Conservation (phyloP, 1,284 basidiomycete genomes). For the Ceratobasidium sp. region DNA sequence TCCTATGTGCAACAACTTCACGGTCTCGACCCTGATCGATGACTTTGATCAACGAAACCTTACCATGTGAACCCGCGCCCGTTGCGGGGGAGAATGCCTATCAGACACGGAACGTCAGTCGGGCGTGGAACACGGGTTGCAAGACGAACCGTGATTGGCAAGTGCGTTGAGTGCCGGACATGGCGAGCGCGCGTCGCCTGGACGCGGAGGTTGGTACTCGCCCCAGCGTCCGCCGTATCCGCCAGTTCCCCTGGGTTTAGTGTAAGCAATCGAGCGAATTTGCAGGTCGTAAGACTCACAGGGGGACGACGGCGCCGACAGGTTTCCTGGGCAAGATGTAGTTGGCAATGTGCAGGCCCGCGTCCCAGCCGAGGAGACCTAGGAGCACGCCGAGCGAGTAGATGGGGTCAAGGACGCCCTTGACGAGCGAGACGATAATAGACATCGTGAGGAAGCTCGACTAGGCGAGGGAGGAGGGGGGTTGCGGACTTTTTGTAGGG, state of each 20-base stretch:
- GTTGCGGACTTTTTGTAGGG: slow-evolving; percentile 17
- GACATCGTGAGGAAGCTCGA: slow-evolving; percentile 12
- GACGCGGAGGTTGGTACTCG: slow-evolving; percentile 33
- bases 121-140: not conserved
- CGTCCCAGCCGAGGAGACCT: slow-evolving; percentile 41
- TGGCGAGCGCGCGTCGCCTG: slow-evolving; percentile 38
- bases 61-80: slow-evolving; percentile 41
- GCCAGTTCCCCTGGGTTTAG: slow-evolving; percentile 11
- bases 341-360: slow-evolving; percentile 33
- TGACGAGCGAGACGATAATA: slow-evolving; percentile 35
- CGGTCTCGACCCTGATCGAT: not conserved
- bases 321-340: slow-evolving; percentile 23
- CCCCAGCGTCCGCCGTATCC: slow-evolving; percentile 44
- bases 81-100: slow-evolving; percentile 46
- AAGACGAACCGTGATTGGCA: slow-evolving; percentile 44
- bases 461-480: not conserved
- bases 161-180: slow-evolving; percentile 47
- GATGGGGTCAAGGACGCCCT: slow-evolving; percentile 32
- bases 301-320: slow-evolving; percentile 20
- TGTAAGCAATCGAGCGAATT: not conserved
- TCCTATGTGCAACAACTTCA: slow-evolving; percentile 7
- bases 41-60: slow-evolving; percentile 9
- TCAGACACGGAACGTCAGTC: slow-evolving; percentile 13
- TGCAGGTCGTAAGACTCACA: not conserved
- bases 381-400: slow-evolving; percentile 15